phyloP scores from a whole-genome alignment of 768 basidiomycete genomes.

The Phlebiopsis flavidoalba region DNA sequence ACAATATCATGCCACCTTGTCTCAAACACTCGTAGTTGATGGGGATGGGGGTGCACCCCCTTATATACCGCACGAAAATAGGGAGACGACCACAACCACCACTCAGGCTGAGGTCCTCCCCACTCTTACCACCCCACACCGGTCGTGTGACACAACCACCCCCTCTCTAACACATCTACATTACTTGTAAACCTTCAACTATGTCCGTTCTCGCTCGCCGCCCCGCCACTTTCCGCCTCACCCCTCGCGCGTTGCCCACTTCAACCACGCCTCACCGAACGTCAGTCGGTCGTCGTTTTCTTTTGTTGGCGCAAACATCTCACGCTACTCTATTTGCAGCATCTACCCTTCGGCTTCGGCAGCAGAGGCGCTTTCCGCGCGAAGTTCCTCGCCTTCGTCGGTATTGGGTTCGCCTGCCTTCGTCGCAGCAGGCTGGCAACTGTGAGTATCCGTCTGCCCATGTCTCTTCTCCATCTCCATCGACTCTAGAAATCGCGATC shows the following conservation, averaged over 20 bases:
- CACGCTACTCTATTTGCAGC: neutral
- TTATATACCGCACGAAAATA: neutral
- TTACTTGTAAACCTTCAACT: neutral
- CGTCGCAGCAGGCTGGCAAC: slow-evolving; percentile 10
- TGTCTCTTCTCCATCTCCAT: neutral
- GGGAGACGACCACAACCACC: neutral
- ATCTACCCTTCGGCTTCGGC: slow-evolving; percentile 5
- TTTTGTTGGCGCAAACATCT: neutral
- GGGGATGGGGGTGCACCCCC: neutral
- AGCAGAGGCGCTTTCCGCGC: slow-evolving; percentile 7
- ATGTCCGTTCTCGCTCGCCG: slow-evolving; percentile 5
- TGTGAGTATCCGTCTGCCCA: slow-evolving; percentile 6
- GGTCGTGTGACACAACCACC: neutral
- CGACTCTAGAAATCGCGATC: neutral
- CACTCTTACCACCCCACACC: neutral
- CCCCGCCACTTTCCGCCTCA: neutral
- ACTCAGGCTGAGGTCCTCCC: slow-evolving; percentile 3
- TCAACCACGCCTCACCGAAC: neutral
- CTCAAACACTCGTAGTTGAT: neutral
- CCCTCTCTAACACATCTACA: neutral
- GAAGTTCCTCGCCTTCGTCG: slow-evolving; percentile 3
- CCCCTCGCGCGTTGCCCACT: slow-evolving; percentile 1
- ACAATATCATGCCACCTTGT: neutral
- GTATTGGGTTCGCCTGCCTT: slow-evolving; percentile 8
- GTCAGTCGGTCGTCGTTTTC: neutral